These are phyloP conservation scores for Cercospora zeina DNA, from an alignment of 2,329 filamentous ascomycete species.

Conservation along the genomic window DNA sequence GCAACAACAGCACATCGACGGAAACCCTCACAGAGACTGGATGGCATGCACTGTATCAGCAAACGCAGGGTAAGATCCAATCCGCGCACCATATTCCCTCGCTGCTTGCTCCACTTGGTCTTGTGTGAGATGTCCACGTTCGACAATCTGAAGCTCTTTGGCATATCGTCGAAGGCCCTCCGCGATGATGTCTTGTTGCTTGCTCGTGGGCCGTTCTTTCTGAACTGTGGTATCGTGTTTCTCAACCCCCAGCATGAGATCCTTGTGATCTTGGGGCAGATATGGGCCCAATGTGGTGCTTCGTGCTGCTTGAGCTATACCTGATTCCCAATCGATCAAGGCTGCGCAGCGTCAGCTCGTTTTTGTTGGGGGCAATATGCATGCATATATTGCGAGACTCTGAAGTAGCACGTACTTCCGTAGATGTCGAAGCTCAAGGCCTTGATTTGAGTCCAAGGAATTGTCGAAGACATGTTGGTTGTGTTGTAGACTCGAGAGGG, in stretches of 20 bases:
- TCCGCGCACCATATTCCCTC: conserved; percentile 53
- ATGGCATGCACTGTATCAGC: conserved; percentile 59
- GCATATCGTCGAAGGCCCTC: conserved; percentile 38
- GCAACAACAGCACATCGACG: not conserved
- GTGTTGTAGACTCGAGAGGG: no score
- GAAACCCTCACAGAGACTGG: conserved; percentile 42
- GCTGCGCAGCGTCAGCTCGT: conserved; percentile 37
- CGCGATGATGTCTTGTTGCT: conserved; percentile 58
- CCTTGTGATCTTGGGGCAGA: conserved; percentile 49
- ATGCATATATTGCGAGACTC: not conserved
- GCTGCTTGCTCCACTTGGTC: conserved; percentile 45
- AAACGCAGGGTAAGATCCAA: conserved; percentile 60
- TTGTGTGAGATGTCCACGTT: conserved; percentile 53
- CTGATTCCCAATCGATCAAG: conserved; percentile 74
- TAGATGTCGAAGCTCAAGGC: conserved; percentile 75
- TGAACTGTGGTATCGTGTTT: conserved; percentile 55
- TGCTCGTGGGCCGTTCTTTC: conserved; percentile 55
- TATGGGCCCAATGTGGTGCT: conserved; percentile 50
- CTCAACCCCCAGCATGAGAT: conserved; percentile 49
- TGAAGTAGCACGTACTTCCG: conserved; percentile 57
- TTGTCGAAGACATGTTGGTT: conserved; percentile 29
- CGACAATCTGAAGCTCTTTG: conserved; percentile 47
- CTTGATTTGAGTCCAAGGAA: conserved; percentile 37
- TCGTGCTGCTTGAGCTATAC: conserved; percentile 58
- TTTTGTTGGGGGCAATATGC: no score